Base-by-base conservation (phyloP, 352 stramenopile species). In the Globisporangium viniferum region DNA sequence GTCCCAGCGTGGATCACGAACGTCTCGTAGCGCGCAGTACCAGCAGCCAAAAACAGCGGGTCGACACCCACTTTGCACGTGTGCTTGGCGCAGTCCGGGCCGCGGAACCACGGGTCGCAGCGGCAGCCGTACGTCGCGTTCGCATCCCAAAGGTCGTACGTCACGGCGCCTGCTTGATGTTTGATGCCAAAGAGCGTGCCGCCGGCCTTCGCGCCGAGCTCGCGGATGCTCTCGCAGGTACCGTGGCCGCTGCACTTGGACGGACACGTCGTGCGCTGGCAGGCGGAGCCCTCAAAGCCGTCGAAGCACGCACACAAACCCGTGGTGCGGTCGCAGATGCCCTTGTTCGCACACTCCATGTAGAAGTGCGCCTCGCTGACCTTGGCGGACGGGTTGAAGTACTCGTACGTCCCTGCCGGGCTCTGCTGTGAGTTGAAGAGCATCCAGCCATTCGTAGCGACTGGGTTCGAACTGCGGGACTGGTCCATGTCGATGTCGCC, bases 291-390 rank as follows among this genome's bases (percentile, higher is more conserved):
- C 69, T 98, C 91, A 67, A 91, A 98, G 41, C 92, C 93, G 62
- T 86, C 77, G 64, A 98, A 97, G 70, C 94, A 98, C 44, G 78
- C 69, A 70, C 94, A 98, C 24, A 84, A 59, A 2, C 93, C 94
- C 35, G 82, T 81, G 8, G 54, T 60, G 55, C 92, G 87, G 72
- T 98, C 92, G 64, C 93, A 98, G 59, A 98, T 72, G 22, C 94
- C 94, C 69, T 97, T 97, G 80, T 98, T 98, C 48, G 87, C 95
- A 74, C 94, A 98, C 71, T 98, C 91, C 75, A 92, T 88, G 74
- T 98, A 98, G 72, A 94, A 96, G 71, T 98, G 92, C 9, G 86
- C 94, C 41, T 91, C 81, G 63, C 78, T 36, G 1, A 15, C 12
- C 0, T 64, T 59, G 1, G 82, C 83, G n/a, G 63, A 35, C 24